Evolutionary conservation across 768 basidiomycete genomes (phyloP).

Genomic region (Pleurotus ostreatus): DNA sequence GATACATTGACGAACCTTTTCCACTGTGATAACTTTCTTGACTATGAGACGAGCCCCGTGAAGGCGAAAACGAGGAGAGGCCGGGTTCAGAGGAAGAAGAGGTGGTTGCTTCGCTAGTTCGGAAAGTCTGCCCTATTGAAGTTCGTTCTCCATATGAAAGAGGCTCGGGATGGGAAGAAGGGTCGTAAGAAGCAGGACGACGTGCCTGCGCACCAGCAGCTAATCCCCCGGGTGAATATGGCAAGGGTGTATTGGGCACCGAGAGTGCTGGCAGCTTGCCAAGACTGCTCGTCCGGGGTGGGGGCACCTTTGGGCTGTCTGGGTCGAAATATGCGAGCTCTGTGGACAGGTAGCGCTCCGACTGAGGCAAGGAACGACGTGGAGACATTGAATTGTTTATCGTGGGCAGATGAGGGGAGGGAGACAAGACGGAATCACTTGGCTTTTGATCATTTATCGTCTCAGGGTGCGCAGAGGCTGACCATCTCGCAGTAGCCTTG

Average conservation of each 20-base stretch:
- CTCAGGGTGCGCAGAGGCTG: constrained; percentile 6
- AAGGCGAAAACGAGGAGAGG: constrained; percentile 28
- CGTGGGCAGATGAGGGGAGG: neutral
- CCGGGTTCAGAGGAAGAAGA: constrained; percentile 6
- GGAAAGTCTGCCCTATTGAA: constrained; percentile 24
- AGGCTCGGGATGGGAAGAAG: constrained; percentile 1
- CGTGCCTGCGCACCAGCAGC: constrained; percentile 13
- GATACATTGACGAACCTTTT: constrained; percentile 21
- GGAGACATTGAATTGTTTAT: neutral
- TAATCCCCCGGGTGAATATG: constrained; percentile 1
- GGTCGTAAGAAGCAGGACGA: constrained; percentile 9
- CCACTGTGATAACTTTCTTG: constrained; percentile 21
- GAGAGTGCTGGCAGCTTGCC: constrained; percentile 10
- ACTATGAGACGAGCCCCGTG: constrained; percentile 25
- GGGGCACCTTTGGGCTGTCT: constrained; percentile 15
- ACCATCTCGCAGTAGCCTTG: constrained; percentile 1
- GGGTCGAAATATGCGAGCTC: constrained; percentile 4
- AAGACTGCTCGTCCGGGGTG: constrained; percentile 15
- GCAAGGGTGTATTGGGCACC: neutral
- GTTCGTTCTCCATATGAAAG: constrained; percentile 28
- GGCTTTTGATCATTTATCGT: constrained; percentile 1
- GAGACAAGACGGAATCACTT: constrained; percentile 3
- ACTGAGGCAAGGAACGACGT: neutral
- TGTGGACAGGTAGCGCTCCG: neutral
- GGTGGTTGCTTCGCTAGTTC: constrained; percentile 20